Evolutionary conservation across 2,329 filamentous ascomycete species (phyloP), one percentile per base, ranked within the genome.

Genomic region (Arthrobotrys sinensis): DNA sequence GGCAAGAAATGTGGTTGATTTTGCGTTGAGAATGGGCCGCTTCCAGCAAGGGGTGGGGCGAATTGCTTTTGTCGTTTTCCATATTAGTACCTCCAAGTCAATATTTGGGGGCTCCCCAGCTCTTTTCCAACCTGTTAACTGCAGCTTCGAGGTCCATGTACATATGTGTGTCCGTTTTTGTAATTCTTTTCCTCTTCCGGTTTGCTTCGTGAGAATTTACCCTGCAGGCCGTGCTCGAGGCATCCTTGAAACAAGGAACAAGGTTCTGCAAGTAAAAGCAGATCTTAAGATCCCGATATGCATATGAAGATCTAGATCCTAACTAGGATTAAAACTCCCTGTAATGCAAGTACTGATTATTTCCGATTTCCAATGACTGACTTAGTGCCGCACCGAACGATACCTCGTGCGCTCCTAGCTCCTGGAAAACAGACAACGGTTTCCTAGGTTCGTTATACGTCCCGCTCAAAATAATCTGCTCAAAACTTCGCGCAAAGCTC

Each of bases 251-350:
- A 65, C 57, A 72, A 28, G 57, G 67, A 71, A 64, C 60, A 65
- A 57, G 68, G 60, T 52, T 40, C 11, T 48, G 43, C 32, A 19
- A 2, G 32, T 10, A 45, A 32, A 69, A 34, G 64, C 19, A 45
- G 53, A 75, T 75, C 62, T 75, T 75, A 75, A 75, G 70, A 75
- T 69, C 71, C 36, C 64, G 24, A 67, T 46, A 45, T 68, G 63
- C 45, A 75, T 76, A 69, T 48, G 53, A 45, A 67, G 55, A 76
- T 76, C 71, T 67, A 53, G 53, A 53, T 32, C 53, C 32, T 16
- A 64, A 45, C 45, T 63, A 21, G 63, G 53, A 53, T 45, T 38
- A 46, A 38, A 21, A n/a, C 34, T 28, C 46, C 46, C 55, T 72
- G 60, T 40, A 55, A 63, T 66, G 70, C 50, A 52, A 32, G 43